These are phyloP conservation scores for Pleurotus tuber-regium DNA, from an alignment of 768 basidiomycete genomes.

Conservation along the genomic window DNA sequence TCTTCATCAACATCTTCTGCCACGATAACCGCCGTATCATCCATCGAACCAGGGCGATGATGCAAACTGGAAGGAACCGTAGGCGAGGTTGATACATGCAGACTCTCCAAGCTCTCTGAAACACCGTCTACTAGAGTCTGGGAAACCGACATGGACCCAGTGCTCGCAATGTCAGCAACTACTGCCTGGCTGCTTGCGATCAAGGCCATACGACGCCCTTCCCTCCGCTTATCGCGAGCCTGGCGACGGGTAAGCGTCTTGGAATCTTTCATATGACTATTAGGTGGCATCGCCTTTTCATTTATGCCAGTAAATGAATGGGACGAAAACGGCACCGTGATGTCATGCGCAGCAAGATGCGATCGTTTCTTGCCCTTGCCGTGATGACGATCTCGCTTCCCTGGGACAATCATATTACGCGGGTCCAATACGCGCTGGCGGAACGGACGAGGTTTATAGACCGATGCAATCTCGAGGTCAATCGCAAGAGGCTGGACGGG, in stretches of 20 bases:
- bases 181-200: conserved; percentile 24
- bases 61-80: conserved; percentile 24
- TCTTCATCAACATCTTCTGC: conserved; percentile 5
- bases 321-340: conserved; percentile 12
- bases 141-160: neutral
- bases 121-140: conserved; percentile 16
- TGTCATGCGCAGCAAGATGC: conserved; percentile 12
- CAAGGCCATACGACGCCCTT: conserved; percentile 40
- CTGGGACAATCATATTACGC: conserved; percentile 18
- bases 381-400: conserved; percentile 12
- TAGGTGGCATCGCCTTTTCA: conserved; percentile 14
- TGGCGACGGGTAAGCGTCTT: conserved; percentile 39
- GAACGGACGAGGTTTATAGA: conserved; percentile 71
- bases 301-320: conserved; percentile 7
- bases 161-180: neutral
- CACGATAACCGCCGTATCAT: conserved; percentile 6
- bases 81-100: conserved; percentile 27
- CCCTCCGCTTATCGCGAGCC: conserved; percentile 49
- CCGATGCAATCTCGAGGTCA: conserved; percentile 66
- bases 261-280: conserved; percentile 18
- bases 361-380: conserved; percentile 37
- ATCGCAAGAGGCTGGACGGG: conserved; percentile 30
- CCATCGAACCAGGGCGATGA: conserved; percentile 15
- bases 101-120: conserved; percentile 24
- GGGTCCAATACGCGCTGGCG: conserved; percentile 38